Evolutionary conservation across 768 basidiomycete genomes (phyloP).

Genomic region (Tricholoma sp.): DNA sequence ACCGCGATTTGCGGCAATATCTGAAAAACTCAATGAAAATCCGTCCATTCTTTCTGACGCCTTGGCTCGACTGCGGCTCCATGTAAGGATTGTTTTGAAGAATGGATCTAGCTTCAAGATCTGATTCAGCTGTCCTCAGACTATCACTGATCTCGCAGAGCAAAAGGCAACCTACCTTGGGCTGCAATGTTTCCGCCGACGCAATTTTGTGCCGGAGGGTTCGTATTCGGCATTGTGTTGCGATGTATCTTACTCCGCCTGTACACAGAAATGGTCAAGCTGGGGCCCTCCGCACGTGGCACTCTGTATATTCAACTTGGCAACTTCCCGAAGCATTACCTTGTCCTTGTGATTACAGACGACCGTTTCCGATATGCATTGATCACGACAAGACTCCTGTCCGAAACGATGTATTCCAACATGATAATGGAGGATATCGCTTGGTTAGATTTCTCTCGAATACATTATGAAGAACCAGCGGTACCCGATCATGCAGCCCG

Average conservation of each 20-base stretch:
- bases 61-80: slow-evolving; percentile 54
- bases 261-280: slow-evolving; percentile 56
- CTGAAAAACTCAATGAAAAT: slow-evolving; percentile 64
- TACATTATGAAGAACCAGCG: slow-evolving; percentile 41
- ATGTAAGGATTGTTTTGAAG: slow-evolving; percentile 38
- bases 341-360: slow-evolving; percentile 79
- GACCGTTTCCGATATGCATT: slow-evolving; percentile 78
- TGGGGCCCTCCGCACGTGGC: slow-evolving; percentile 58
- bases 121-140: slow-evolving; percentile 40
- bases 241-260: background rate
- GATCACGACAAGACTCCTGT: slow-evolving; percentile 55
- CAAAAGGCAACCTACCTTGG: slow-evolving; percentile 85
- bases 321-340: slow-evolving; percentile 75
- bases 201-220: slow-evolving; percentile 70
- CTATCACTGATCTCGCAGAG: slow-evolving; percentile 76
- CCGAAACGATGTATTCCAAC: slow-evolving; percentile 50
- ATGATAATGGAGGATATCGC: slow-evolving; percentile 75
- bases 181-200: slow-evolving; percentile 62
- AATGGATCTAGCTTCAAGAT: background rate
- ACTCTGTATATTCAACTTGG: slow-evolving; percentile 72
- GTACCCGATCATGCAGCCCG: slow-evolving; percentile 14
- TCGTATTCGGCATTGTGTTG: background rate
- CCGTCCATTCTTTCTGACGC: slow-evolving; percentile 55
- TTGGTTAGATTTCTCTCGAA: slow-evolving; percentile 70
- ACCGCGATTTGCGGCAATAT: slow-evolving; percentile 53